A percentile compares a stretch with the other conserved stretches of the same genome.
These are phyloP conservation scores for Mycosphaerella sp. DNA, from an alignment of 2,329 filamentous ascomycete genomes.

Conservation along the genomic window DNA sequence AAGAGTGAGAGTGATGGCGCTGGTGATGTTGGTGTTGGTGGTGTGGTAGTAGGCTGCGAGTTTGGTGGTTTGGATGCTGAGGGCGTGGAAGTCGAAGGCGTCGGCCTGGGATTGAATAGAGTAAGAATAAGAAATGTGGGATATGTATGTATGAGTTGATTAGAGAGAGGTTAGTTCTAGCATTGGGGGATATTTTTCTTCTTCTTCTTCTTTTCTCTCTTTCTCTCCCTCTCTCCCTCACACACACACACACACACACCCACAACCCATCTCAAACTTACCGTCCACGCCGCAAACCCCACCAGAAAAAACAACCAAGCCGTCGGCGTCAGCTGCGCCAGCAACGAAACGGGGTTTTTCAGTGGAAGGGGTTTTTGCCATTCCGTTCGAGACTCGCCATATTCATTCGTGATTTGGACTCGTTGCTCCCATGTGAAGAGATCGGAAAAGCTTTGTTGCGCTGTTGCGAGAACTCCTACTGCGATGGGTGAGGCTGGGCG, in stretches of 20 bases:
- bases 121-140: no score
- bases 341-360: slow-evolving; percentile 63
- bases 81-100: slow-evolving; percentile 76
- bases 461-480: slow-evolving; percentile 58
- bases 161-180: no score
- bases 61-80: slow-evolving; percentile 72
- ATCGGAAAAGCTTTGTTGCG: slow-evolving; percentile 58
- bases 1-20: slow-evolving; percentile 69
- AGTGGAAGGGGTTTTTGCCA: slow-evolving; percentile 63
- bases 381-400: slow-evolving; percentile 60
- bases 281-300: slow-evolving; percentile 62
- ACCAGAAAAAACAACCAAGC: slow-evolving; percentile 72
- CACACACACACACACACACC: no score
- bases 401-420: slow-evolving; percentile 58
- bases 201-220: no score
- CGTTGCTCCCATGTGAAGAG: slow-evolving; percentile 70
- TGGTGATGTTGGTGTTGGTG: slow-evolving; percentile 64
- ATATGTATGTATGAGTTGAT: no score
- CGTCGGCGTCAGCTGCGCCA: slow-evolving; percentile 56
- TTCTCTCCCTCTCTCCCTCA: no score
- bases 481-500: slow-evolving; percentile 60
- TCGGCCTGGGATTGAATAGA: no score
- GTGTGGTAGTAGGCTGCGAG: slow-evolving; percentile 54
- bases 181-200: no score
- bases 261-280: no score